A percentile compares a stretch with the other conserved stretches of the same genome.
phyloP scores from a whole-genome alignment of 176 grass and related monocot genomes.

The Carex scoparia region DNA sequence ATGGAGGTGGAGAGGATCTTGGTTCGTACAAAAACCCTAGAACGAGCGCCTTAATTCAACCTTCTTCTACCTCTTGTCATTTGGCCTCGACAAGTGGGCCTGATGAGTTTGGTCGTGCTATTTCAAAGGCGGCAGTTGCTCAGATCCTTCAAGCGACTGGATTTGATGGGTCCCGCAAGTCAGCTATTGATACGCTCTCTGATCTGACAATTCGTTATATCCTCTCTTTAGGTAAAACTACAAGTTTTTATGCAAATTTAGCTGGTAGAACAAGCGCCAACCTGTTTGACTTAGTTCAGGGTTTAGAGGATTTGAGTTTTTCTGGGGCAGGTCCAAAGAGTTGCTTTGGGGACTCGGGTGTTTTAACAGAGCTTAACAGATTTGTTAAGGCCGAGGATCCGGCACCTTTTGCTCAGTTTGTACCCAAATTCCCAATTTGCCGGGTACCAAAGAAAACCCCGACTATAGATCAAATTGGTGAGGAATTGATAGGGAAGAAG shows the following conservation, averaged over 20 bases:
- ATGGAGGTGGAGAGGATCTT: conserved; percentile 26
- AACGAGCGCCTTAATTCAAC: background rate
- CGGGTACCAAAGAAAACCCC: background rate
- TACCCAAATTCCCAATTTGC: conserved; percentile 45
- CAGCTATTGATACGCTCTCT: conserved; percentile 37
- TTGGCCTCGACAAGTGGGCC: background rate
- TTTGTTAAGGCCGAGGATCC: conserved; percentile 31
- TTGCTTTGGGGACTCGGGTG: conserved; percentile 38
- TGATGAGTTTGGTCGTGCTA: conserved; percentile 41
- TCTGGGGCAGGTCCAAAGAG: conserved; percentile 14
- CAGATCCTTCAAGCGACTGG: conserved; percentile 45
- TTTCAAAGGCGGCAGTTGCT: conserved; percentile 38
- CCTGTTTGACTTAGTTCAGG: conserved; percentile 44
- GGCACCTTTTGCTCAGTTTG: conserved; percentile 24
- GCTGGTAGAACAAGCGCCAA: conserved; percentile 42
- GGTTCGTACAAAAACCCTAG: conserved; percentile 9
- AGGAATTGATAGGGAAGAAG: conserved; percentile 29
- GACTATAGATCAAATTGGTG: conserved; percentile 36
- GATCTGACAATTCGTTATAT: conserved; percentile 45
- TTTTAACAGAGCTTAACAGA: conserved; percentile 31
- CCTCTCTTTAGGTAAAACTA: conserved; percentile 37
- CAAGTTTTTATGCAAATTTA: conserved; percentile 45
- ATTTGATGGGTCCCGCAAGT: conserved; percentile 33
- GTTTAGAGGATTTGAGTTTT: conserved; percentile 39
- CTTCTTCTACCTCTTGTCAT: background rate